Conservation (phyloP, 75 land plant genomes). For the Adiantum capillusveneris region DNA sequence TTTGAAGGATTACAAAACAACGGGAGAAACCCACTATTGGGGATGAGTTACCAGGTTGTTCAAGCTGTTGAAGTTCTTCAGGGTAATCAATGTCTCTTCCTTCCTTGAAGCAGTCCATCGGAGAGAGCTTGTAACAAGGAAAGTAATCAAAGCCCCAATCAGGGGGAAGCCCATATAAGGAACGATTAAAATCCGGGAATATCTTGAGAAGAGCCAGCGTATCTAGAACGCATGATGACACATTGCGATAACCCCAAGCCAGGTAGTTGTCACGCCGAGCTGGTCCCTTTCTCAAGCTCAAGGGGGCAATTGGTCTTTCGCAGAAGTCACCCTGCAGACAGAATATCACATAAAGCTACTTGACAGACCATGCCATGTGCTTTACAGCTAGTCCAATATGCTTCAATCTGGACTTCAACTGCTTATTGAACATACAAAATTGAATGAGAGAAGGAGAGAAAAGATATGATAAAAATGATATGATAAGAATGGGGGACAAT, state of each 20-base stretch:
- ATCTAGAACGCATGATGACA: neutral
- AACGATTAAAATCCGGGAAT: neutral
- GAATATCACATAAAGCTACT: too few species aligned
- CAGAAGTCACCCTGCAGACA: constrained; percentile 29
- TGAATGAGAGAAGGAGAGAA: too few species aligned
- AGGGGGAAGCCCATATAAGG: constrained; percentile 7
- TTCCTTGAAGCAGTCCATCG: constrained; percentile 38
- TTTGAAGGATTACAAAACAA: too few species aligned
- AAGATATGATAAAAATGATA: too few species aligned
- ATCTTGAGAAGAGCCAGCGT: neutral
- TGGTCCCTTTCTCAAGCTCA: constrained; percentile 20
- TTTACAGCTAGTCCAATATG: too few species aligned
- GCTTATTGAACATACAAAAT: too few species aligned
- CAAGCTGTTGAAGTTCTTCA: constrained; percentile 19
- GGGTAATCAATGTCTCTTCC: constrained; percentile 36
- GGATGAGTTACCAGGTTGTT: neutral
- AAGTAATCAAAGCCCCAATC: constrained; percentile 36
- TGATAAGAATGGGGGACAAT: too few species aligned
- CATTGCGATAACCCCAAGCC: constrained; percentile 32
- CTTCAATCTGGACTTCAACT: too few species aligned
- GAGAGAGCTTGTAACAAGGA: constrained; percentile 30
- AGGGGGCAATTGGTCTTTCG: constrained; percentile 30
- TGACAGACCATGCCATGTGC: too few species aligned
- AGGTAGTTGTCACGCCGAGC: constrained; percentile 21
- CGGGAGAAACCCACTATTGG: too few species aligned